These are phyloP conservation scores for Cutaneotrichosporon spelunceum DNA, from an alignment of 1,284 basidiomycete species.

Conservation along the genomic window DNA sequence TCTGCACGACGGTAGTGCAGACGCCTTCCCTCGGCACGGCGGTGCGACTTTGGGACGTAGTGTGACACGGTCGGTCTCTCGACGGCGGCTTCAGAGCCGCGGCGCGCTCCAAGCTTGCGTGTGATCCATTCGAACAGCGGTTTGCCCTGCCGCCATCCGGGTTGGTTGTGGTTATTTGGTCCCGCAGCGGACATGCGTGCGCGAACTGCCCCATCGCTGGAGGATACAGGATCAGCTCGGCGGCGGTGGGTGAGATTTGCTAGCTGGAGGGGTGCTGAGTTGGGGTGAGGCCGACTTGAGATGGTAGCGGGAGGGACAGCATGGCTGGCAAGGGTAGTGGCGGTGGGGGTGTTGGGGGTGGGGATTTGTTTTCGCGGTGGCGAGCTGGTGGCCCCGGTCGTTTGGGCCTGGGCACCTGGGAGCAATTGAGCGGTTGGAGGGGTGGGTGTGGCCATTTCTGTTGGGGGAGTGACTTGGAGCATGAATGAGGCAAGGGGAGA, in stretches of 20 bases:
- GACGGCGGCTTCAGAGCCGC: conserved; percentile 28
- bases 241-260: conserved; percentile 3
- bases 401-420: background rate
- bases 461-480: background rate
- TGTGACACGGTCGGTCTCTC: conserved; percentile 4
- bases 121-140: conserved; percentile 90
- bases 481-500: background rate
- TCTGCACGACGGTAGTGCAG: background rate
- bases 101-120: conserved; percentile 61
- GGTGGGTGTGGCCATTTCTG: background rate
- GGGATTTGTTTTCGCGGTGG: conserved; percentile 1
- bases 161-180: background rate
- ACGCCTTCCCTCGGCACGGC: conserved; percentile 41
- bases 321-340: background rate
- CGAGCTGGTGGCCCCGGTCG: background rate
- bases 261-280: conserved; percentile 1
- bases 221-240: background rate
- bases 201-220: conserved; percentile 4
- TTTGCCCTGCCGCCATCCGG: conserved; percentile 52
- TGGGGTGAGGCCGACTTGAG: background rate
- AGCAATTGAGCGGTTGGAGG: background rate
- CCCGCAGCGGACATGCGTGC: background rate
- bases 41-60: conserved; percentile 7
- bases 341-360: background rate
- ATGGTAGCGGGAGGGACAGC: background rate